These are phyloP conservation scores for Fomitopsis pinicola DNA, from an alignment of 1,284 basidiomycete genomes.

Conservation along the genomic window DNA sequence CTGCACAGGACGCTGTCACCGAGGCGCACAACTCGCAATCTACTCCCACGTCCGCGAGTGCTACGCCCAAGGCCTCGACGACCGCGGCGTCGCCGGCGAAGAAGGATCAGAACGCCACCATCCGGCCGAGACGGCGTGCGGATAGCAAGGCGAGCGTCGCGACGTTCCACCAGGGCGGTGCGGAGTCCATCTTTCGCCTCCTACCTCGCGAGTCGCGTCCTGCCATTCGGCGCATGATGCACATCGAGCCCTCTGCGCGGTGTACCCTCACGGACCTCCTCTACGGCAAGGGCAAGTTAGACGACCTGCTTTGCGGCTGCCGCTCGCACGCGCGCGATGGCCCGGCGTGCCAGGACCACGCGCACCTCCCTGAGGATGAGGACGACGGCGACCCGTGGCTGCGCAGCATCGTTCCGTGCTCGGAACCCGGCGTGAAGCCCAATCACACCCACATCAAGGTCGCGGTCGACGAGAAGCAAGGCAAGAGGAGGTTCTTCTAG, in stretches of 20 bases:
- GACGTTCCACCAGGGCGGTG: conserved; percentile 78
- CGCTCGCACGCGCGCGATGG: conserved; percentile 37
- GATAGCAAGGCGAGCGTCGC: conserved; percentile 64
- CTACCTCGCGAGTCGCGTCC: conserved; percentile 89
- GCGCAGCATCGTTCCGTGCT: conserved; percentile 70
- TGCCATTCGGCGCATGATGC: conserved; percentile 91
- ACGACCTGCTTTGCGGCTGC: conserved; percentile 79
- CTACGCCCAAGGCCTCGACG: conserved; percentile 7
- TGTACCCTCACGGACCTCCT: conserved; percentile 94
- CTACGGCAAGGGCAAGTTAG: conserved; percentile 73
- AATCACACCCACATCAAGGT: conserved; percentile 70
- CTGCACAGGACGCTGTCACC: conserved; percentile 13
- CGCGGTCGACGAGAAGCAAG: conserved; percentile 63
- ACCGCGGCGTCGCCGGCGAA: conserved; percentile 11
- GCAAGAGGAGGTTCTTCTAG: conserved; percentile 70
- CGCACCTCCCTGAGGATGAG: conserved; percentile 58
- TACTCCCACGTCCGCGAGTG: conserved; percentile 2
- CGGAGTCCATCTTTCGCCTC: conserved; percentile 98
- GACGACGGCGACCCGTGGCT: conserved; percentile 80
- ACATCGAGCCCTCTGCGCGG: conserved; percentile 83
- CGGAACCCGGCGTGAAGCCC: conserved; percentile 39
- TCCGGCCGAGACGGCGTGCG: conserved; percentile 41
- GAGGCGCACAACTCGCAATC: conserved; percentile 3
- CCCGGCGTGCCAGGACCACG: conserved; percentile 56
- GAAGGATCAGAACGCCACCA: conserved; percentile 14